Evolutionary conservation across 495 filamentous ascomycete genomes (phyloP).

Genomic region (Neurospora intermedia): DNA sequence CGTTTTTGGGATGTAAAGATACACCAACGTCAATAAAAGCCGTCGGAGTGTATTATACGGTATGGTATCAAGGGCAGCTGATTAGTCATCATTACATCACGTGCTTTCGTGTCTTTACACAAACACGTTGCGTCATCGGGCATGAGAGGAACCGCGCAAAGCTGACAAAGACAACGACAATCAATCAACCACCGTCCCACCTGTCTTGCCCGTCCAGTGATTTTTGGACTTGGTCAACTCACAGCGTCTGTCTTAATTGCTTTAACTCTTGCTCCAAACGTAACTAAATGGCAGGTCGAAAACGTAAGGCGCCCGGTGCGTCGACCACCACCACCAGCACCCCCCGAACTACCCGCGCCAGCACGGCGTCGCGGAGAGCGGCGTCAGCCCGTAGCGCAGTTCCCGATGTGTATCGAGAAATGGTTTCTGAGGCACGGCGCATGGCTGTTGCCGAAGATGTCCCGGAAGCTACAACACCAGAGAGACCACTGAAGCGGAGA

Average conservation of each 20-base stretch:
- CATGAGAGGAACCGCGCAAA: neutral
- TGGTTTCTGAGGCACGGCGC: slow-evolving; percentile 8
- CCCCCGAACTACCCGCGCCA: slow-evolving; percentile 6
- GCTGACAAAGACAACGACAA: neutral
- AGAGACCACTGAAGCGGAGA: slow-evolving; percentile 31
- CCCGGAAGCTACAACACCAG: neutral
- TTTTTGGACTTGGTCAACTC: neutral
- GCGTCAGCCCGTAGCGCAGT: slow-evolving; percentile 1
- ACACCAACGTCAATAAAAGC: neutral
- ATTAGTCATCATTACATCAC: neutral
- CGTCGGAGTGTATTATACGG: neutral
- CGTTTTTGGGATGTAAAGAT: neutral
- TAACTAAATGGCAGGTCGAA: slow-evolving; percentile 13
- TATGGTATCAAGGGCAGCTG: neutral
- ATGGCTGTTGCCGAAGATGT: neutral
- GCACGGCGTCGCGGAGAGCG: slow-evolving; percentile 1
- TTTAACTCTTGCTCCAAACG: neutral
- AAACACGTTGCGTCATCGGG: neutral
- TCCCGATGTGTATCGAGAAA: slow-evolving; percentile 11
- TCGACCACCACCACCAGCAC: neutral
- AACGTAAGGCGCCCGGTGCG: slow-evolving; percentile 12
- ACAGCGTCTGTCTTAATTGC: neutral
- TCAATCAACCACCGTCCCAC: neutral
- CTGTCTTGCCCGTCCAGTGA: neutral
- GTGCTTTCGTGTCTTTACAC: neutral